Conservation (phyloP, 2,329 filamentous ascomycete species). For the Fusarium chaquense region DNA sequence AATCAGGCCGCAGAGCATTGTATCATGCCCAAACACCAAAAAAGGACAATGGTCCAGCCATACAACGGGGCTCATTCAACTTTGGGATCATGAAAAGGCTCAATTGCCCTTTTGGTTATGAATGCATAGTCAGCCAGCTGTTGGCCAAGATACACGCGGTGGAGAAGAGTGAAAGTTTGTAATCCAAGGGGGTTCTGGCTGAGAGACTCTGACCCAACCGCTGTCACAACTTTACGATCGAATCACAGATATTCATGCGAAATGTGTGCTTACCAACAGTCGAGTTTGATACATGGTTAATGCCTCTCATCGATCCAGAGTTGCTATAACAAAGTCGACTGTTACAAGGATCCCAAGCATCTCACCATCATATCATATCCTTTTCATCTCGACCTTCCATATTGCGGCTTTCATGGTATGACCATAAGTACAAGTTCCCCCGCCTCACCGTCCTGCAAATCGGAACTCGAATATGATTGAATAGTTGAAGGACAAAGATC, state of each 20-base stretch:
- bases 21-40: conserved; percentile 12
- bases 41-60: conserved; percentile 18
- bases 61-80: conserved; percentile 13
- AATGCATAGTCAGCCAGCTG: conserved; percentile 17
- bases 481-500: neutral
- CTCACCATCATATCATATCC: neutral
- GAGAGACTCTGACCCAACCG: neutral
- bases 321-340: neutral
- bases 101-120: conserved; percentile 6
- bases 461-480: neutral
- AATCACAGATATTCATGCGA: neutral
- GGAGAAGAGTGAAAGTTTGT: conserved; percentile 22
- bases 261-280: neutral
- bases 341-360: neutral
- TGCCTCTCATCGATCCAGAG: neutral
- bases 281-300: neutral
- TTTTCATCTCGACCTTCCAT: neutral
- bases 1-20: neutral
- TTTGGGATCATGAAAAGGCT: neutral
- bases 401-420: neutral
- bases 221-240: conserved; percentile 7
- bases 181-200: conserved; percentile 3
- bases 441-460: neutral
- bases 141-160: conserved; percentile 19
- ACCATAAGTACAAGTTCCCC: neutral